These are phyloP conservation scores for Martiniozyma asiatica DNA, from an alignment of 1,139 yeast species.

Conservation along the genomic window DNA sequence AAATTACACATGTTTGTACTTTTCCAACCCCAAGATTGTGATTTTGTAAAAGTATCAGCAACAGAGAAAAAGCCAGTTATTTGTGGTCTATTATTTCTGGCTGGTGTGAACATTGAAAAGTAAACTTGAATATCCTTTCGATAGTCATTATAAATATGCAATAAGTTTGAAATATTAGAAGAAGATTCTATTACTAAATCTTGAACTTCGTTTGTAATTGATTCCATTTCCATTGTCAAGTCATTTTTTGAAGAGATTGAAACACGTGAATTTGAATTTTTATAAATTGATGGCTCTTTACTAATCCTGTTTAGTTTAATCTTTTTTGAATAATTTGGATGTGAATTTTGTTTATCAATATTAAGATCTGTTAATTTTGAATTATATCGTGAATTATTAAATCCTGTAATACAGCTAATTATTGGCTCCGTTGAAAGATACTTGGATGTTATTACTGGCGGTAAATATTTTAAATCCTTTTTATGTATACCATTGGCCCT, in stretches of 20 bases:
- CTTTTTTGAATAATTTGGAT: no score
- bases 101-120: slow-evolving; percentile 40
- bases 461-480: no score
- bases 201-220: slow-evolving; percentile 18
- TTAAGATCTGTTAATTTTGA: no score
- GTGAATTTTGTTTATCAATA: no score
- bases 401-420: slow-evolving; percentile 3
- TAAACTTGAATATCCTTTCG: slow-evolving; percentile 34
- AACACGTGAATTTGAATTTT: no score
- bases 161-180: slow-evolving; percentile 6
- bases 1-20: slow-evolving; percentile 36
- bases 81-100: slow-evolving; percentile 30
- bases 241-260: no score
- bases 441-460: no score
- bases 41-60: slow-evolving; percentile 36
- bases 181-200: no score
- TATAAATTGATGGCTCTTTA: no score
- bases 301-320: no score
- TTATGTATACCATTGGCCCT: slow-evolving; percentile 25
- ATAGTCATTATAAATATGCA: slow-evolving; percentile 28
- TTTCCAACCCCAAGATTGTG: slow-evolving; percentile 51
- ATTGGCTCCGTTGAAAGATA: no score
- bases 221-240: slow-evolving; percentile 25
- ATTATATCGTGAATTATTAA: no score
- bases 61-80: slow-evolving; percentile 39